Percentiles rank a stretch among this genome's conserved stretches.
Conservation (phyloP, 805 yeast species). For the Suhomyces emberorum region DNA sequence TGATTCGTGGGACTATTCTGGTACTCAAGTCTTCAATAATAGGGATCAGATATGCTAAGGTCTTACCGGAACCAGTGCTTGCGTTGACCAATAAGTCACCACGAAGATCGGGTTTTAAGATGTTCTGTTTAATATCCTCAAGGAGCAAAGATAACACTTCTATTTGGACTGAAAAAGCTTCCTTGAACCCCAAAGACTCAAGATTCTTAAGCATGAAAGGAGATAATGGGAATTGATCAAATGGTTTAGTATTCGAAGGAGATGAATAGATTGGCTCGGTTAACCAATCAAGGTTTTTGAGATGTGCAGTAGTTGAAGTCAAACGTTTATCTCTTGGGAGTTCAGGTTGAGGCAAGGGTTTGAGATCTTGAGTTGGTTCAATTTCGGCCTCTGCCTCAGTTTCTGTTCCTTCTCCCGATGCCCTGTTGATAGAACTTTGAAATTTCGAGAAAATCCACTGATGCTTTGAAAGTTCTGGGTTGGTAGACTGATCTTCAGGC, state of each 20-base stretch:
- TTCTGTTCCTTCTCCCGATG: conserved; percentile 21
- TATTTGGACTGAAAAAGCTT: conserved; percentile 77
- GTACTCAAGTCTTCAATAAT: conserved; percentile 62
- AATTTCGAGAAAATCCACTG: conserved; percentile 17
- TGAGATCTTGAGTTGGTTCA: conserved; percentile 35
- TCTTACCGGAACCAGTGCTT: conserved; percentile 94
- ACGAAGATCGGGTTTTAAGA: conserved; percentile 47
- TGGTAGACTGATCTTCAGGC: conserved; percentile 3
- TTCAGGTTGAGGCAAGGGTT: conserved; percentile 84
- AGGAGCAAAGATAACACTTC: conserved; percentile 57
- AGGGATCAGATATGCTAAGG: conserved; percentile 85
- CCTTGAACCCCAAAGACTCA: conserved; percentile 38
- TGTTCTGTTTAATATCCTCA: conserved; percentile 38
- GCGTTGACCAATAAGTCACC: conserved; percentile 90
- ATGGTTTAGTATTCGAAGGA: conserved; percentile 46
- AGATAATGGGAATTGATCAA: conserved; percentile 47
- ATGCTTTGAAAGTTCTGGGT: conserved; percentile 19
- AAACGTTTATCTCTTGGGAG: conserved; percentile 52
- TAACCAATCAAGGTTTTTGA: conserved; percentile 58
- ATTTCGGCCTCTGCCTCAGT: conserved; percentile 17
- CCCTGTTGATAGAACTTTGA: conserved; percentile 14
- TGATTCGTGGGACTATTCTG: conserved; percentile 65
- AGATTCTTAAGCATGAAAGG: conserved; percentile 47
- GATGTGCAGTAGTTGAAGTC: conserved; percentile 20
- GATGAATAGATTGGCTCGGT: conserved; percentile 57